Base-by-base conservation (phyloP, 1,284 basidiomycete genomes). In the Cutaneotrichosporon curvatum region DNA sequence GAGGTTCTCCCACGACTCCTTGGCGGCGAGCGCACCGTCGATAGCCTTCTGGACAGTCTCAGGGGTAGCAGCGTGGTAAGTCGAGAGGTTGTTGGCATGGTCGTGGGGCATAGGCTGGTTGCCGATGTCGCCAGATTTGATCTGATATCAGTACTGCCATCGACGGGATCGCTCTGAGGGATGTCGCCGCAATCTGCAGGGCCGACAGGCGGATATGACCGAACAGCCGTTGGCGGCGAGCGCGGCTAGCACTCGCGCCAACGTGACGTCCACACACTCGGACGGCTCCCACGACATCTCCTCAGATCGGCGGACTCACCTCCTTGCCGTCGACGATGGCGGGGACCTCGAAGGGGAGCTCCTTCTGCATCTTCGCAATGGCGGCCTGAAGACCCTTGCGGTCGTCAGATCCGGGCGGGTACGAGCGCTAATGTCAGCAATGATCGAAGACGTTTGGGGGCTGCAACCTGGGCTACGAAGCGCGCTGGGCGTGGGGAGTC, bases 321-420 rank as follows among this genome's bases (percentile, higher is more conserved):
- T 81, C 79, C 72, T 88, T 83, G 50, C 95, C 94, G 65, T 96
- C 87, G 62, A 98, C 80, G 57, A 98, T 78, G 63, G 85, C 85
- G 19, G 94, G 94, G 1, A 98, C 86, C 63, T 95, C 85, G 68
- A 89, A 88, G 4, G 91, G 91, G 4, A 85, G 76, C 56, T 83
- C 75, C 55, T 84, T 78, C 67, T 87, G 78, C 82, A 97, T 85
- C 74, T 88, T 78, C 30, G 74, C 71, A 58, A 98, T 68, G 11
- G 87, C 87, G 36, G 79, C 81, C 63, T 86, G 76, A 43, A 98
- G 77, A 18, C 76, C 84, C 38, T 74, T 73, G 48, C 95, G 81
- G 70, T 97, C 91, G 8, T 78, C 68, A 2, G 89, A 87, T 51
- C 83, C 87, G 37, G 82, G 80, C 11, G 80, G 81, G 75, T 96